Conservation (phyloP, 306 rosid genomes). For the Prunus mume region DNA sequence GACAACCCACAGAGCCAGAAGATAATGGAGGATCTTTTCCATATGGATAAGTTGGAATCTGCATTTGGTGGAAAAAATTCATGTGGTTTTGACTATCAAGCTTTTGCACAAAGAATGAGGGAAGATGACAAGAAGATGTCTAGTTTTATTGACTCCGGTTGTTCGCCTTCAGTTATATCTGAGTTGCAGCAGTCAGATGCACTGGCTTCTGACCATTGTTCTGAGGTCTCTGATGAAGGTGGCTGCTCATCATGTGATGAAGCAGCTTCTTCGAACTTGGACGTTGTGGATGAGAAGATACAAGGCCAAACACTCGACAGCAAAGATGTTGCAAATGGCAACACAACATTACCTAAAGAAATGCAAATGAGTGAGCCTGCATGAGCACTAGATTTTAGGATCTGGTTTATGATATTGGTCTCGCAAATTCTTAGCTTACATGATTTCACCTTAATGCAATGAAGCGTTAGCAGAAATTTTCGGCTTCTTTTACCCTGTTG, state of each 20-base stretch:
- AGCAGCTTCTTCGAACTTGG: slow-evolving; percentile 26
- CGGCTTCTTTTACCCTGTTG: background rate
- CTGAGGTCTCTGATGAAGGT: slow-evolving; percentile 28
- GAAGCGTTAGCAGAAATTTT: background rate
- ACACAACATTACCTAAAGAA: slow-evolving; percentile 20
- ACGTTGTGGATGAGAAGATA: slow-evolving; percentile 15
- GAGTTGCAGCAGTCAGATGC: slow-evolving; percentile 27
- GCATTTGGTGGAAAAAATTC: slow-evolving; percentile 61
- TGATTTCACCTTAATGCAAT: background rate
- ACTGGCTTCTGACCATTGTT: slow-evolving; percentile 22
- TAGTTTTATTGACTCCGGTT: slow-evolving; percentile 27
- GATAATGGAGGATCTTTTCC: slow-evolving; percentile 64
- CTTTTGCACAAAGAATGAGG: slow-evolving; percentile 51
- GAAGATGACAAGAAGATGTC: slow-evolving; percentile 56
- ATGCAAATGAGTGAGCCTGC: background rate
- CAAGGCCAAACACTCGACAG: slow-evolving; percentile 4
- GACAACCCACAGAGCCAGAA: slow-evolving; percentile 49
- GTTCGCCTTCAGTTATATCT: slow-evolving; percentile 16
- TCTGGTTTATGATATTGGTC: background rate
- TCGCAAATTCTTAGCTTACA: background rate
- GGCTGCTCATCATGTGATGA: slow-evolving; percentile 21
- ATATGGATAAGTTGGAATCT: slow-evolving; percentile 55
- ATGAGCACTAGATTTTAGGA: background rate
- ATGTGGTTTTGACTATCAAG: slow-evolving; percentile 40
- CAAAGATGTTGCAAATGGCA: slow-evolving; percentile 20